phyloP scores from a whole-genome alignment of 1,284 basidiomycete species.

The Ceratobasidium sp. region DNA sequence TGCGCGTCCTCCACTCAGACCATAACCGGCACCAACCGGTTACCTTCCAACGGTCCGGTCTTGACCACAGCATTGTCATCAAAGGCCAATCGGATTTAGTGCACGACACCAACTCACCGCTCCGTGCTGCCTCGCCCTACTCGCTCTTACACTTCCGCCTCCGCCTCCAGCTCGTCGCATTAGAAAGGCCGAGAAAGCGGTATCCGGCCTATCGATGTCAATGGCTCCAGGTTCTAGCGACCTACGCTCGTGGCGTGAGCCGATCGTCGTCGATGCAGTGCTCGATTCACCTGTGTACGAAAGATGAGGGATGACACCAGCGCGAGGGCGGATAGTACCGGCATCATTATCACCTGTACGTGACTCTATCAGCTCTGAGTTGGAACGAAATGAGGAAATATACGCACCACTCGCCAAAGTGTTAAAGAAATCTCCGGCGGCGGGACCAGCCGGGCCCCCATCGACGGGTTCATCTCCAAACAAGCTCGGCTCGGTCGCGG shows the following conservation, averaged over 20 bases:
- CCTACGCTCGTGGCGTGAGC: slow-evolving; percentile 66
- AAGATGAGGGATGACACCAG: too few species aligned
- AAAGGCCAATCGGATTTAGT: background rate
- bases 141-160: background rate
- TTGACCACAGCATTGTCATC: background rate
- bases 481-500: slow-evolving; percentile 82
- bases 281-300: too few species aligned
- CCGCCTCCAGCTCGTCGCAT: background rate
- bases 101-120: background rate
- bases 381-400: slow-evolving; percentile 68
- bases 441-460: slow-evolving; percentile 67
- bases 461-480: slow-evolving; percentile 84
- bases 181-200: background rate
- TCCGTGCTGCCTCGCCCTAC: background rate
- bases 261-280: slow-evolving; percentile 76
- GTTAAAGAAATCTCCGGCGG: slow-evolving; percentile 60
- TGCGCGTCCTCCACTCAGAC: too few species aligned
- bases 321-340: background rate
- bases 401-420: too few species aligned
- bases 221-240: background rate
- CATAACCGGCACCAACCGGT: background rate
- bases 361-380: background rate
- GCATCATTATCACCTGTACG: slow-evolving; percentile 42
- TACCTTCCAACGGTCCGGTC: background rate
- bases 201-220: background rate